phyloP scores from a whole-genome alignment of 208 protist genomes.

The Trypanosoma theileri region DNA sequence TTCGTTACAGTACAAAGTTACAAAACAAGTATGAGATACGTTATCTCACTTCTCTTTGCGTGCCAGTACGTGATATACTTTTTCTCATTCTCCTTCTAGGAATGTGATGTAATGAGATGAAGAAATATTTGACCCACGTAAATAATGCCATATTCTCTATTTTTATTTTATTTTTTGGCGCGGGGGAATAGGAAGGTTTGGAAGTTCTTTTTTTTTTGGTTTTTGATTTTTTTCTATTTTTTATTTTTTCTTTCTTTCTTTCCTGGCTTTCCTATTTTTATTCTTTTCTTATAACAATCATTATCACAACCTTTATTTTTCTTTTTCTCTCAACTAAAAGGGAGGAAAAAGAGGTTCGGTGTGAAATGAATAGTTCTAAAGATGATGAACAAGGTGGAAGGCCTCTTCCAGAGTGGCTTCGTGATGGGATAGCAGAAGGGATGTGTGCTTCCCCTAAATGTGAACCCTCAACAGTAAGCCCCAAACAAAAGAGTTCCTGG shows the following conservation, averaged over 20 bases:
- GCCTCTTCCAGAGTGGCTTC: constrained; percentile 10
- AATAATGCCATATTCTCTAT: too few species aligned
- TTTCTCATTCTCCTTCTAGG: too few species aligned
- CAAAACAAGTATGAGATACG: too few species aligned
- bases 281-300: constrained; percentile 3
- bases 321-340: too few species aligned
- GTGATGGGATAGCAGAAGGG: not conserved
- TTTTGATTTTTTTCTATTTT: constrained; percentile 11
- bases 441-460: not conserved
- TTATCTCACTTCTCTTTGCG: too few species aligned
- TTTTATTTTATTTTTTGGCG: too few species aligned
- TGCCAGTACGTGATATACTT: too few species aligned
- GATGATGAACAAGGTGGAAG: not conserved
- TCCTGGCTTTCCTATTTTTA: not conserved
- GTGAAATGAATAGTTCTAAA: not conserved
- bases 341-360: not conserved
- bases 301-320: too few species aligned
- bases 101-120: too few species aligned
- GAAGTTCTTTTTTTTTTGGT: constrained; percentile 5
- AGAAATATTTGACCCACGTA: too few species aligned
- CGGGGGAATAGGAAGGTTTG: not conserved
- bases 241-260: not conserved
- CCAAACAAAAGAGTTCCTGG: not conserved
- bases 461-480: not conserved
- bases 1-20: too few species aligned